These are phyloP conservation scores for Neurospora sp. DNA, from an alignment of 495 filamentous ascomycete species.

Conservation along the genomic window DNA sequence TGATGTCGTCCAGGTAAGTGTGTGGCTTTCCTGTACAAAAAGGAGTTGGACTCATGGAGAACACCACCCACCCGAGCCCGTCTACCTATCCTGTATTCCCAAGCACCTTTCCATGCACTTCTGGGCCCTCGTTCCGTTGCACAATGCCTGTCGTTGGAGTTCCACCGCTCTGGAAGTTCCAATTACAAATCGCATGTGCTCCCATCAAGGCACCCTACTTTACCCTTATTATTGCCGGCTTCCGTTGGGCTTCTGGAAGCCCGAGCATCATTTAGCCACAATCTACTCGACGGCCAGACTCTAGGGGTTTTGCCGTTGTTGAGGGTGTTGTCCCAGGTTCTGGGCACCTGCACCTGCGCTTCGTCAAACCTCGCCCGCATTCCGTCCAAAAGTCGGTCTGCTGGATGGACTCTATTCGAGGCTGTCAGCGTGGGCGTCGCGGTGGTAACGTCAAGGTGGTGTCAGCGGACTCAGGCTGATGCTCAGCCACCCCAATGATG, in stretches of 20 bases:
- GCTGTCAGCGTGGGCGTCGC: background rate
- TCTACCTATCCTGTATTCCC: slow-evolving; percentile 3
- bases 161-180: background rate
- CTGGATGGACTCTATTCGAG: background rate
- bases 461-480: background rate
- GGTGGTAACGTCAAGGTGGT: background rate
- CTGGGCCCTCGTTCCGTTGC: slow-evolving; percentile 1
- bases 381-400: background rate
- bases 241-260: slow-evolving; percentile 19
- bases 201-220: slow-evolving; percentile 3
- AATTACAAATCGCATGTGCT: background rate
- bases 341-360: background rate
- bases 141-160: background rate
- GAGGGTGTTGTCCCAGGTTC: background rate
- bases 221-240: slow-evolving; percentile 12
- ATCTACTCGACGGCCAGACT: background rate
- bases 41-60: background rate
- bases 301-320: background rate
- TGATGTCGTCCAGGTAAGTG: slow-evolving; percentile 48
- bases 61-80: background rate
- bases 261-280: slow-evolving; percentile 17
- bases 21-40: slow-evolving; percentile 9
- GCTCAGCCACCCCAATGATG: background rate
- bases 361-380: background rate
- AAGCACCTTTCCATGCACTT: background rate